Conservation (phyloP, 257 asterid genomes). For the Solanum peruvianum region DNA sequence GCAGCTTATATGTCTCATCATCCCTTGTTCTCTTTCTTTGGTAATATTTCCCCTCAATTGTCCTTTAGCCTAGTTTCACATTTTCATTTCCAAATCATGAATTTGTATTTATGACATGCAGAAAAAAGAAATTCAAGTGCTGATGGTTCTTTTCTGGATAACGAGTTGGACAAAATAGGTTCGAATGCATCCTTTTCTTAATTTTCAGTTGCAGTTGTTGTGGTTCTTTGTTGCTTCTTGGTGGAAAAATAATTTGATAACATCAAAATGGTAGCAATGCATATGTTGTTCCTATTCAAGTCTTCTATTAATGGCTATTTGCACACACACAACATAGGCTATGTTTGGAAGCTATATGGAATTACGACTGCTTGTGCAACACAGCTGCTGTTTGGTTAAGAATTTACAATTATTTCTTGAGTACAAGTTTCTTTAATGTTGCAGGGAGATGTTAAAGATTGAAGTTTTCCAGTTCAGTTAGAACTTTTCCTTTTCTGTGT, state of each 20-base stretch:
- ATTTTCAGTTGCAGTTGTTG: background rate
- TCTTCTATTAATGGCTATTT: background rate
- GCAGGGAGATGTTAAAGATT: background rate
- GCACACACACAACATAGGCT: background rate
- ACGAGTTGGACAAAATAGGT: background rate
- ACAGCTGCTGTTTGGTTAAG: background rate
- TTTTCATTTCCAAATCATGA: background rate
- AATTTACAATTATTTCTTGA: background rate
- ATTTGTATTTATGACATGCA: background rate
- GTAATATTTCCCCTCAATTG: background rate
- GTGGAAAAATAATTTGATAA: background rate
- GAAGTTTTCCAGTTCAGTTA: background rate
- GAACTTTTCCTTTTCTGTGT: background rate
- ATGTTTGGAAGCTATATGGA: background rate
- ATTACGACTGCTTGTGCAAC: background rate
- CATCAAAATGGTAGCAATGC: background rate
- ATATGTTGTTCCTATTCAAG: background rate
- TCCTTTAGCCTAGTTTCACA: background rate
- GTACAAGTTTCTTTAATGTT: background rate
- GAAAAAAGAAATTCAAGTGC: slow-evolving; percentile 1
- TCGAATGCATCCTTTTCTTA: background rate
- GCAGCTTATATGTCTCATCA: slow-evolving; percentile 3
- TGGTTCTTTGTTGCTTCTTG: background rate
- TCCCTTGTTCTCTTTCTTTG: slow-evolving; percentile 6
- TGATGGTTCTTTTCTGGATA: background rate